Base-by-base conservation (phyloP, 805 yeast species). In the Candida nemodendra region DNA sequence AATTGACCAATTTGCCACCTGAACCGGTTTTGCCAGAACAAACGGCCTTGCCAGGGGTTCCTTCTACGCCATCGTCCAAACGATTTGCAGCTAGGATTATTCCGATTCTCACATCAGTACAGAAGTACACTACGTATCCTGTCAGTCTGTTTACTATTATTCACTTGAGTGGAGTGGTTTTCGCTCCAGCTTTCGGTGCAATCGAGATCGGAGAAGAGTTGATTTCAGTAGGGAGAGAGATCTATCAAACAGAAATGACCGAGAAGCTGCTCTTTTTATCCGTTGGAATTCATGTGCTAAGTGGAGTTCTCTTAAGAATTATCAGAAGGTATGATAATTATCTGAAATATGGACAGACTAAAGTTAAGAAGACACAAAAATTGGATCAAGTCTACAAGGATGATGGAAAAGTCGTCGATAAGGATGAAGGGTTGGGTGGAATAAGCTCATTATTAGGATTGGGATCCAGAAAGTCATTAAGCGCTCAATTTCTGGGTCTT, bases 381-480 rank as follows among this genome's bases (percentile, higher is more conserved):
- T 27, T 29, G 18, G 33, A 34, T n/a, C 33, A 9, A 17, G 15
- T 4, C 16, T 21, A 29, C 38, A 38, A 50, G 16, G 47, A 41
- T n/a, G 44, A 57, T 22, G 50, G 50, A 36, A 48, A 36, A 28
- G 51, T 43, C 17, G 39, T 34, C 27, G 64, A 63, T 24, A 57
- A 73, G 21, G 76, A 74, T 38, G 65, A 69, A 34, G 87, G 87
- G 0, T 59, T 81, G n/a, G 82, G 82, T 5, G 87, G 87, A 1
- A 63, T 81, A 29, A 59, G 73, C 2, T 65, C 76, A n/a, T 42
- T 77, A 8, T 47, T 79, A 12, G 85, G 85, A 0, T 54, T 76
- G 15, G 84, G 84, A 1, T 61, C 72, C 18, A 66, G 71, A 43
- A 67, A 62, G 41, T 71, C 81, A 5, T 55, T 67, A 39, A 65